Base-by-base conservation (phyloP, 2,329 filamentous ascomycete species). In the Hymenotorrendiella dingleyae region DNA sequence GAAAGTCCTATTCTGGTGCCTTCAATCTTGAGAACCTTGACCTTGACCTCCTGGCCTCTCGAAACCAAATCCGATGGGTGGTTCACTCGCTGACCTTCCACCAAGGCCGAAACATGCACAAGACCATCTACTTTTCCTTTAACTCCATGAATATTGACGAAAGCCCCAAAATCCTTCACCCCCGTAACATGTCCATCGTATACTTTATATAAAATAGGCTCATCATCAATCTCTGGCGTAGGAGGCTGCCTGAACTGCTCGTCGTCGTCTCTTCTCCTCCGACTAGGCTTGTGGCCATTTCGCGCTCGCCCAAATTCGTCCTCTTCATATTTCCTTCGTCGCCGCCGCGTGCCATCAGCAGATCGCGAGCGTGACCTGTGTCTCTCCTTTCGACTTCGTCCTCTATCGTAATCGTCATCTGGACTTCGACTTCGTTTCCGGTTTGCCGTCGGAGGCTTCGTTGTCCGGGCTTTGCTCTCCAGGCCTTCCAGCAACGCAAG, bases 151-250 rank as follows among this genome's bases (percentile, higher is more conserved):
- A 98, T 63, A 54, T 94, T 95, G 45, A 97, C 89, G 64, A 98
- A 98, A 0, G 82, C 89, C 9, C 93, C 93, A 65, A 97, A 98
- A 48, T 96, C 88, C 58, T 96, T 97, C 41, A 98, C 73, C 0
- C 90, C 89, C 0, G 88, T 96, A 11, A 97, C 86, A 57, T 83
- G 82, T 1, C 93, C 93, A 49, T 88, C 78, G 58, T 98, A 98
- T 2, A 96, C 69, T 61, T 98, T 98, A 70, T 82, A 82, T 6
- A 94, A 66, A 24, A 90, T 70, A 0, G 93, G 89, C 30, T 76
- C 66, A 40, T 95, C 85, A 63, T 98, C 93, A 8, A 94, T 62
- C 55, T 94, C 87, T 2, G 74, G 76, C 2, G 77, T 76, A 0
- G 86, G 84, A 0, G 80, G 78, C 40, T 76, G 73, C 53, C 73